Conservation (phyloP, 2,329 filamentous ascomycete genomes). For the Microsporum audouinii region DNA sequence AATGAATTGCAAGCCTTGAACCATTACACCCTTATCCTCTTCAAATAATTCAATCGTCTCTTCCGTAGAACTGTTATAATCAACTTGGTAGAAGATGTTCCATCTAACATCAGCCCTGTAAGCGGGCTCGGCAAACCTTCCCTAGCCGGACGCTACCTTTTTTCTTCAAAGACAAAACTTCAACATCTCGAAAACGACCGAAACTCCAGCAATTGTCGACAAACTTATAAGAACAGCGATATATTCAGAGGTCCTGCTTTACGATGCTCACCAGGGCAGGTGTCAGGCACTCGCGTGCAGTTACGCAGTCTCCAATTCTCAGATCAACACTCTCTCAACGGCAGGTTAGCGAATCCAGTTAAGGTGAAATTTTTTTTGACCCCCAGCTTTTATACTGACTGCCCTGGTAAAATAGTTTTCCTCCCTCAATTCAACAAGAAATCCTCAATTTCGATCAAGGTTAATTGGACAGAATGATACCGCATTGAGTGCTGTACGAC, state of each 20-base stretch:
- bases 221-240: background rate
- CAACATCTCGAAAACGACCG: background rate
- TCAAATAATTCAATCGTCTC: background rate
- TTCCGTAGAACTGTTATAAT: too few relatives aligned
- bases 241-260: constrained; percentile 1
- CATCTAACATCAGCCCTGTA: background rate
- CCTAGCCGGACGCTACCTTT: background rate
- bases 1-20: background rate
- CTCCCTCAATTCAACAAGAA: constrained; percentile 9
- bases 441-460: constrained; percentile 4
- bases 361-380: background rate
- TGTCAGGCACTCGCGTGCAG: constrained; percentile 38
- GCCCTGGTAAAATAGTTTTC: constrained; percentile 11
- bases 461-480: background rate
- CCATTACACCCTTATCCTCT: background rate
- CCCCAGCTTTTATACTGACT: background rate
- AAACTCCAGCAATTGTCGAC: background rate
- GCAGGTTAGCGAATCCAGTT: constrained; percentile 21
- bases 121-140: constrained; percentile 1
- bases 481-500: background rate
- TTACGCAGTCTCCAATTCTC: constrained; percentile 28
- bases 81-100: too few relatives aligned
- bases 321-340: constrained; percentile 22
- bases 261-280: constrained; percentile 48
- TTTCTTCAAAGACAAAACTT: background rate